These are phyloP conservation scores for Syncephalastrum racemosum DNA, from an alignment of 371 early-diverging fungal genomes.

Conservation along the genomic window DNA sequence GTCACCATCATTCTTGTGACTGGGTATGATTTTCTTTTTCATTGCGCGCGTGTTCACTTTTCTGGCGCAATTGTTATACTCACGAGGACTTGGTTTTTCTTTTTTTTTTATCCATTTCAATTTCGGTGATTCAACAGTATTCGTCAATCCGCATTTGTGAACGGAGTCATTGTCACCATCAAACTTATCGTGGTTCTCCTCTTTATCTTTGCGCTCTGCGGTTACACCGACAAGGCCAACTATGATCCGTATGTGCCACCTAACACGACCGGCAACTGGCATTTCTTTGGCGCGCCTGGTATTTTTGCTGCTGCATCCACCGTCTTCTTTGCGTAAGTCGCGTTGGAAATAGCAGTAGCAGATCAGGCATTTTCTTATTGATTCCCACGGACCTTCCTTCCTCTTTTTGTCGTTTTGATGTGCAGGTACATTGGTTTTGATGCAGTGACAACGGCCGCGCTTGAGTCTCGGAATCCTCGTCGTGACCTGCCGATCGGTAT, in stretches of 20 bases:
- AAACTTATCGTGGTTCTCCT: constrained; percentile 75
- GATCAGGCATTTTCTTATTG: neutral
- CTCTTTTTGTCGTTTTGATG: constrained; percentile 1
- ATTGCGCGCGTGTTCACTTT: neutral
- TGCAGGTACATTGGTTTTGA: constrained; percentile 87
- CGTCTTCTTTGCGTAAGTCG: constrained; percentile 66
- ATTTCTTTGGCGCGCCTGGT: constrained; percentile 64
- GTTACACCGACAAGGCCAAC: constrained; percentile 65
- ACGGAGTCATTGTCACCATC: constrained; percentile 63
- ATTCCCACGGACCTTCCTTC: neutral
- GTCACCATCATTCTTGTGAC: constrained; percentile 60
- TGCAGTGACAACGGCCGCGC: constrained; percentile 81
- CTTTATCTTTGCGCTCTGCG: constrained; percentile 68
- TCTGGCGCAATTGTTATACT: neutral
- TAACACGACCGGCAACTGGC: constrained; percentile 40
- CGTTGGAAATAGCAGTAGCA: too few species aligned
- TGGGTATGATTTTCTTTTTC: constrained; percentile 46
- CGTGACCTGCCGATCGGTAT: constrained; percentile 87
- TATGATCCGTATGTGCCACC: constrained; percentile 80
- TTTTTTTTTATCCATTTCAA: too few species aligned
- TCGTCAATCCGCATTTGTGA: constrained; percentile 64
- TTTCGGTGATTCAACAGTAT: constrained; percentile 34
- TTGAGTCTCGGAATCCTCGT: constrained; percentile 79
- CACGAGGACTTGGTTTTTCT: too few species aligned
- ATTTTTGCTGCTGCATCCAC: constrained; percentile 70